A percentile compares a stretch with the other conserved stretches of the same genome.
Evolutionary conservation across 768 basidiomycete genomes (phyloP).

Genomic region (Lentinula raphanica): DNA sequence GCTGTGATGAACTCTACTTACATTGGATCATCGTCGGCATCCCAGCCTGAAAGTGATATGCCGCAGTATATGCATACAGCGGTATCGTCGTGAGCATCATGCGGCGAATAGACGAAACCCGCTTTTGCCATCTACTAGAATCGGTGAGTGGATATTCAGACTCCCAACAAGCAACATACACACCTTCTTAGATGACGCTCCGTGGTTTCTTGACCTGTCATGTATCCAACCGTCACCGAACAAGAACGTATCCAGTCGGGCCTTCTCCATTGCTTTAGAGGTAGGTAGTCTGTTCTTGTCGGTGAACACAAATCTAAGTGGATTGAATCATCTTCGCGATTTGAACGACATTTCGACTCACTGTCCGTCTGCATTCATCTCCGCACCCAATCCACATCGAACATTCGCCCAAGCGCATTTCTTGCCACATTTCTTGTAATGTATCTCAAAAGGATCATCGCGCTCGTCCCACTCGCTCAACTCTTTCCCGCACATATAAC

Average conservation of each 20-base stretch:
- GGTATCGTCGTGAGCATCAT: slow-evolving; percentile 64
- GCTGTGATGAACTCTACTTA: slow-evolving; percentile 33
- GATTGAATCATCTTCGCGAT: not conserved
- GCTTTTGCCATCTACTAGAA: slow-evolving; percentile 74
- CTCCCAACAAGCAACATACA: too few species aligned
- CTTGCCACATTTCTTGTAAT: slow-evolving; percentile 61
- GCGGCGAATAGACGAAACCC: slow-evolving; percentile 80
- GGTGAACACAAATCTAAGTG: slow-evolving; percentile 49
- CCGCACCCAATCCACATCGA: slow-evolving; percentile 61
- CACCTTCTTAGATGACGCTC: slow-evolving; percentile 71
- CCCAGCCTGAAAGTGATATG: slow-evolving; percentile 80
- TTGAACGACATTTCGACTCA: slow-evolving; percentile 24
- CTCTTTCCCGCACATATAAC: slow-evolving; percentile 79
- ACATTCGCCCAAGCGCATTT: slow-evolving; percentile 78
- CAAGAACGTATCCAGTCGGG: slow-evolving; percentile 62
- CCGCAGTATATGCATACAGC: slow-evolving; percentile 86
- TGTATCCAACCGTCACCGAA: slow-evolving; percentile 61
- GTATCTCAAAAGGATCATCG: slow-evolving; percentile 85
- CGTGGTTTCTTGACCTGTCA: slow-evolving; percentile 54
- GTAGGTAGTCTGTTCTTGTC: slow-evolving; percentile 62
- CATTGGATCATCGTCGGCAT: slow-evolving; percentile 81
- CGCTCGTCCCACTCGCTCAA: slow-evolving; percentile 79
- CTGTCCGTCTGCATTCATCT: slow-evolving; percentile 55
- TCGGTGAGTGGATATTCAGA: too few species aligned
- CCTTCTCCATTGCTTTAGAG: slow-evolving; percentile 65